Percentiles rank a stretch among this genome's conserved stretches.
These are phyloP conservation scores for Saraca asoca DNA, from an alignment of 331 rosid genomes.

Conservation along the genomic window DNA sequence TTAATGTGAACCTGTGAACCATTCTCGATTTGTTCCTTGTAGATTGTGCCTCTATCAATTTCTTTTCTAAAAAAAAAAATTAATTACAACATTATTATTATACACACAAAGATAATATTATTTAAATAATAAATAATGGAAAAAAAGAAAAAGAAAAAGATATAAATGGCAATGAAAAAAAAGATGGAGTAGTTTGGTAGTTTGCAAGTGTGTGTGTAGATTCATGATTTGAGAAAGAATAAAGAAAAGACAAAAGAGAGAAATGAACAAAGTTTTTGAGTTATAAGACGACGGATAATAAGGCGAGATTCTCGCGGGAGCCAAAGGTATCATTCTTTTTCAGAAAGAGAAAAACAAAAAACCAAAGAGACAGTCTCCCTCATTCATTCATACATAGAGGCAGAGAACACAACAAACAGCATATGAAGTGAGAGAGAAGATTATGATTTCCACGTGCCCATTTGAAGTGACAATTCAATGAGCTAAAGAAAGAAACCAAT, in stretches of 20 bases:
- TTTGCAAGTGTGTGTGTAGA: no score
- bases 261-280: constrained; percentile 44
- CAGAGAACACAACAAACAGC: constrained; percentile 38
- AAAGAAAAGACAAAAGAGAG: constrained; percentile 42
- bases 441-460: constrained; percentile 44
- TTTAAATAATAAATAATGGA: no score
- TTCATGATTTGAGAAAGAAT: background rate
- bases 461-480: constrained; percentile 37
- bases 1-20: constrained; percentile 27
- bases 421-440: constrained; percentile 25
- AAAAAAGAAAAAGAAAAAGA: no score
- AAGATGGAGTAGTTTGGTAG: no score
- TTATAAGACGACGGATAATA: constrained; percentile 47
- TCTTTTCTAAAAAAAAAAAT: no score
- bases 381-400: constrained; percentile 28
- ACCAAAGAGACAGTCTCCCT: constrained; percentile 33
- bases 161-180: no score
- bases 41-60: no score
- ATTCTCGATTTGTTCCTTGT: no score
- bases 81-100: no score
- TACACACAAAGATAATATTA: no score
- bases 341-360: constrained; percentile 7
- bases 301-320: constrained; percentile 82
- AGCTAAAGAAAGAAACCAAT: background rate
- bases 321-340: constrained; percentile 36